A percentile compares a stretch with the other conserved stretches of the same genome.
phyloP scores from a whole-genome alignment of 2,329 filamentous ascomycete genomes.

The Dactylellina cionopaga region DNA sequence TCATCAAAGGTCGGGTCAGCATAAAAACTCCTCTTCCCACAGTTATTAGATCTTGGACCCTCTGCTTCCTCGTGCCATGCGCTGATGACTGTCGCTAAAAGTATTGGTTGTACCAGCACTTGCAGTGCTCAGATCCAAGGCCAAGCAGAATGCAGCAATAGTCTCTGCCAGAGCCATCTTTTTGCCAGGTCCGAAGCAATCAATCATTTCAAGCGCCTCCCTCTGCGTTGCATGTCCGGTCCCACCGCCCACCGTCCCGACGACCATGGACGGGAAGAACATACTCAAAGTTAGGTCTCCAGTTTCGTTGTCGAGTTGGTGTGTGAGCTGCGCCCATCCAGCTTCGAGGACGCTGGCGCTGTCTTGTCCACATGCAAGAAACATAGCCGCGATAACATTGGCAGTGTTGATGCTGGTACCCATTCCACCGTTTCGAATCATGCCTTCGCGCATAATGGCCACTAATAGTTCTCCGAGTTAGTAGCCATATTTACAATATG shows the following conservation, averaged over 20 bases:
- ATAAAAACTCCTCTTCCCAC: too few relatives aligned
- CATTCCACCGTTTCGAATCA: slow-evolving; percentile 53
- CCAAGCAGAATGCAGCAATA: slow-evolving; percentile 57
- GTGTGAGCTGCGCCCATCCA: slow-evolving; percentile 55
- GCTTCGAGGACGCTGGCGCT: slow-evolving; percentile 54
- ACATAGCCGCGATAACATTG: slow-evolving; percentile 56
- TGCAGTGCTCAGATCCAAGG: slow-evolving; percentile 56
- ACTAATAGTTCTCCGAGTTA: slow-evolving; percentile 5
- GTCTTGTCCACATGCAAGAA: slow-evolving; percentile 57
- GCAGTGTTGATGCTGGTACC: slow-evolving; percentile 54
- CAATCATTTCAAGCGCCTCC: slow-evolving; percentile 56
- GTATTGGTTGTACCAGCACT: slow-evolving; percentile 54
- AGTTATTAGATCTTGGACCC: too few relatives aligned
- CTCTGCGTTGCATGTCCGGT: slow-evolving; percentile 56
- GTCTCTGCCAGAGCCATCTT: slow-evolving; percentile 57
- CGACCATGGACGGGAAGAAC: slow-evolving; percentile 57
- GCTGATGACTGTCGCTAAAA: slow-evolving; percentile 56
- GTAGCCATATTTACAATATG: neutral
- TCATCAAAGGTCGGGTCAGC: too few relatives aligned
- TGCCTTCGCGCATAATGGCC: slow-evolving; percentile 47
- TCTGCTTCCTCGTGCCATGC: slow-evolving; percentile 19
- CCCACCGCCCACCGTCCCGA: slow-evolving; percentile 57
- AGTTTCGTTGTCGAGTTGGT: slow-evolving; percentile 54
- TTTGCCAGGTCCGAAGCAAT: slow-evolving; percentile 54
- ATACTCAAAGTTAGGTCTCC: slow-evolving; percentile 54